These are phyloP conservation scores for Platismatia glauca DNA, from an alignment of 495 filamentous ascomycete species.

Conservation along the genomic window DNA sequence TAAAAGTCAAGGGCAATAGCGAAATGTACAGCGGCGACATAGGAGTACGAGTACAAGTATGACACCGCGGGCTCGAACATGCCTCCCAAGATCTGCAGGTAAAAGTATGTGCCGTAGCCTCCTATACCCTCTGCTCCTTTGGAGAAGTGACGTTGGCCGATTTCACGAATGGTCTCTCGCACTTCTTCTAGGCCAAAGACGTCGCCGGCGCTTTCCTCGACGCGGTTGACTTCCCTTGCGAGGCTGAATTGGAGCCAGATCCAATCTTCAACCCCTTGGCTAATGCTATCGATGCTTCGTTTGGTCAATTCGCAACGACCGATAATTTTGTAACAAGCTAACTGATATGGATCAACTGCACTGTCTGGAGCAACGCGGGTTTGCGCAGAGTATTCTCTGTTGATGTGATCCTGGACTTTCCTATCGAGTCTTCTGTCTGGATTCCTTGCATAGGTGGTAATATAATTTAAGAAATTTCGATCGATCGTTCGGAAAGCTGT, in stretches of 20 bases:
- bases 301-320: constrained; percentile 83
- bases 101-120: constrained; percentile 83
- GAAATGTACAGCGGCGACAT: constrained; percentile 90
- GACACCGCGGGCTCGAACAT: constrained; percentile 93
- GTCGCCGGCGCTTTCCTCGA: constrained; percentile 76
- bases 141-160: constrained; percentile 80
- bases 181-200: constrained; percentile 82
- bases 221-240: constrained; percentile 74
- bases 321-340: constrained; percentile 96
- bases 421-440: constrained; percentile 62
- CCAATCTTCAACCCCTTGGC: constrained; percentile 83
- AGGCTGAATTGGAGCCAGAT: constrained; percentile 94
- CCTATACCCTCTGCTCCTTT: constrained; percentile 61
- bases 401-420: constrained; percentile 75
- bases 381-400: constrained; percentile 78
- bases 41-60: constrained; percentile 81
- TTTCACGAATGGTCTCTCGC: constrained; percentile 72
- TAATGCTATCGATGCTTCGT: constrained; percentile 70
- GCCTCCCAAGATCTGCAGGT: constrained; percentile 78
- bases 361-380: constrained; percentile 74
- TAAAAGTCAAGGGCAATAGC: constrained; percentile 86
- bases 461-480: constrained; percentile 80
- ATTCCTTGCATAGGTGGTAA: constrained; percentile 66
- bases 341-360: constrained; percentile 85
- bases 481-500: constrained; percentile 79